A percentile compares a stretch with the other conserved stretches of the same genome.
Conservation (phyloP, 371 early-diverging fungal species). For the Apophysomyces sp. region DNA sequence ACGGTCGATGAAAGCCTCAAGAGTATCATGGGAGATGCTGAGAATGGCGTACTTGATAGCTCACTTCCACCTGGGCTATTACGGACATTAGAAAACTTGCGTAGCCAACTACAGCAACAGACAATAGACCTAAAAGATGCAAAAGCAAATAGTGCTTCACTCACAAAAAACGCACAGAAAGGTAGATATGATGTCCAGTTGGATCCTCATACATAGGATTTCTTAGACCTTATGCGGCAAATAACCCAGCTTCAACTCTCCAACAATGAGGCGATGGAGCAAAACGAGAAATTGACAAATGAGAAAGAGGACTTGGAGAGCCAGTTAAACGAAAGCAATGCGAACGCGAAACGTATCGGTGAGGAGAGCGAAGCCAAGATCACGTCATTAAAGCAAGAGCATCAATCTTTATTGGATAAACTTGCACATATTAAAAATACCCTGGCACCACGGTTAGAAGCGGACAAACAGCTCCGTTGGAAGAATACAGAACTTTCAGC, state of each 20-base stretch:
- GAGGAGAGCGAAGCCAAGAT: constrained; percentile 18
- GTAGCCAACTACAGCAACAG: constrained; percentile 18
- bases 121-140: constrained; percentile 10
- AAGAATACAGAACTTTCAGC: constrained; percentile 23
- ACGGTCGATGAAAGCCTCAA: constrained; percentile 15
- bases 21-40: constrained; percentile 27
- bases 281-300: constrained; percentile 28
- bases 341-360: constrained; percentile 13
- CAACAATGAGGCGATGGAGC: constrained; percentile 34
- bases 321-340: constrained; percentile 3
- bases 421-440: constrained; percentile 42
- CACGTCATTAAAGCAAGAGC: constrained; percentile 40
- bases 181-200: constrained; percentile 2
- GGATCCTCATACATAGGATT: background rate
- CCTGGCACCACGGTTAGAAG: constrained; percentile 39
- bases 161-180: constrained; percentile 2
- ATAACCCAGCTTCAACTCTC: constrained; percentile 36
- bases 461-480: constrained; percentile 39
- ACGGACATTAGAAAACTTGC: constrained; percentile 26
- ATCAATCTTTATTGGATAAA: constrained; percentile 34
- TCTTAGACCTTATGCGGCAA: constrained; percentile 39
- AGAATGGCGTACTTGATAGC: constrained; percentile 22
- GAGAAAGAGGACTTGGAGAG: constrained; percentile 33
- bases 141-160: constrained; percentile 4
- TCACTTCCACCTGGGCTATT: constrained; percentile 32